Conservation (phyloP, 495 filamentous ascomycete species). For the Pyrenopolyporus hunteri region DNA sequence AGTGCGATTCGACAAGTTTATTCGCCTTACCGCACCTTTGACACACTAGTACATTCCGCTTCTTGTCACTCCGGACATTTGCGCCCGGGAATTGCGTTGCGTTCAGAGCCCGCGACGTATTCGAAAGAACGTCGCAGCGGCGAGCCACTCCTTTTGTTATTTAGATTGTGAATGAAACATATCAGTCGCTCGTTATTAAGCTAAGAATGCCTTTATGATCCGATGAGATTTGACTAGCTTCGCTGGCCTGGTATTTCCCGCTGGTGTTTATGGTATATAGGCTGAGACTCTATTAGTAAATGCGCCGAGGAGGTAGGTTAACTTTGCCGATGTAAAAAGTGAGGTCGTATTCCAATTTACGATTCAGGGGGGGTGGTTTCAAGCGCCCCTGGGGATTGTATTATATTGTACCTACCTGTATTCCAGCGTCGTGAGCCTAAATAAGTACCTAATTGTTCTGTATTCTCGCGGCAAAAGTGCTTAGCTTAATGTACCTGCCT, state of each 20-base stretch:
- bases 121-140: constrained; percentile 14
- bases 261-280: too few species aligned
- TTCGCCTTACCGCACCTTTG: constrained; percentile 9
- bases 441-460: too few species aligned
- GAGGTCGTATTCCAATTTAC: too few species aligned
- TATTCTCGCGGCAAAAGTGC: too few species aligned
- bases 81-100: background rate
- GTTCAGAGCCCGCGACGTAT: constrained; percentile 11
- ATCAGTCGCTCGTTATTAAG: constrained; percentile 33
- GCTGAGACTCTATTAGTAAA: too few species aligned
- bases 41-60: constrained; percentile 23
- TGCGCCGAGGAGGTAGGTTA: too few species aligned
- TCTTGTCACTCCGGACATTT: constrained; percentile 10
- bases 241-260: background rate
- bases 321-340: too few species aligned
- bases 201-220: background rate
- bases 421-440: too few species aligned
- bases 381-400: too few species aligned
- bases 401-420: too few species aligned
- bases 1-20: constrained; percentile 4
- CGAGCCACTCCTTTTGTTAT: constrained; percentile 30
- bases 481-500: too few species aligned
- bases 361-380: too few species aligned
- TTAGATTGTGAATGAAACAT: constrained; percentile 33
- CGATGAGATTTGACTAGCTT: background rate